Percentiles rank a stretch among this genome's conserved stretches.
These are phyloP conservation scores for Pyropia yezoensis DNA, from an alignment of 23 red algal species.

Conservation along the genomic window DNA sequence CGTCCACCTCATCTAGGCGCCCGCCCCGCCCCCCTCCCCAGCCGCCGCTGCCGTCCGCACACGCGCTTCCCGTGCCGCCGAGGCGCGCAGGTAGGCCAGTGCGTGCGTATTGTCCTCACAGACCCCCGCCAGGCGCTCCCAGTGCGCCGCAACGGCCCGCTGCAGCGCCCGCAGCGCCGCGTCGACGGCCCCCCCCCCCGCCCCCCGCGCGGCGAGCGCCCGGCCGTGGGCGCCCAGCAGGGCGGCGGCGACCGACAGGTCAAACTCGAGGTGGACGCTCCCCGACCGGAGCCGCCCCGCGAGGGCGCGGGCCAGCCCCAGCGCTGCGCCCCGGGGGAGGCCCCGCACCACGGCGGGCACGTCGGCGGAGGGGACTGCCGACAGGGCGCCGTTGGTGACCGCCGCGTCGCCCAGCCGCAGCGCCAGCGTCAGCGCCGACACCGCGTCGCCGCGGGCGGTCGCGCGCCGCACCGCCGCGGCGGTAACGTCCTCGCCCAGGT, in stretches of 20 bases:
- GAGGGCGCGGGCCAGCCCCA: constrained; percentile 23
- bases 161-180: constrained; percentile 34
- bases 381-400: constrained; percentile 33
- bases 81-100: constrained; percentile 9
- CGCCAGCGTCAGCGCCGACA: constrained; percentile 48
- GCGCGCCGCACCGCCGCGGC: constrained; percentile 49
- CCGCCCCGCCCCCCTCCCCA: too few relatives aligned
- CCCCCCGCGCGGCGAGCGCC: too few relatives aligned
- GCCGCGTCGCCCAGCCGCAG: constrained; percentile 64
- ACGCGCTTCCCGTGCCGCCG: too few relatives aligned
- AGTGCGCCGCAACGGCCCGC: constrained; percentile 36
- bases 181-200: constrained; percentile 10
- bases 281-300: constrained; percentile 41
- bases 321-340: constrained; percentile 28
- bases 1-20: too few relatives aligned
- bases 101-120: constrained; percentile 28
- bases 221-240: constrained; percentile 33
- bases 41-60: too few relatives aligned
- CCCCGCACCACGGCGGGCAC: constrained; percentile 19
- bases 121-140: constrained; percentile 17
- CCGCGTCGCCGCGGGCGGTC: constrained; percentile 14
- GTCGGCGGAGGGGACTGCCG: constrained; percentile 26
- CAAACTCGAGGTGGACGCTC: constrained; percentile 51
- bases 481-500: constrained; percentile 84
- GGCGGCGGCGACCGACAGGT: constrained; percentile 28